Base-by-base conservation (phyloP, 768 basidiomycete species). In the Termitomyces sp. region DNA sequence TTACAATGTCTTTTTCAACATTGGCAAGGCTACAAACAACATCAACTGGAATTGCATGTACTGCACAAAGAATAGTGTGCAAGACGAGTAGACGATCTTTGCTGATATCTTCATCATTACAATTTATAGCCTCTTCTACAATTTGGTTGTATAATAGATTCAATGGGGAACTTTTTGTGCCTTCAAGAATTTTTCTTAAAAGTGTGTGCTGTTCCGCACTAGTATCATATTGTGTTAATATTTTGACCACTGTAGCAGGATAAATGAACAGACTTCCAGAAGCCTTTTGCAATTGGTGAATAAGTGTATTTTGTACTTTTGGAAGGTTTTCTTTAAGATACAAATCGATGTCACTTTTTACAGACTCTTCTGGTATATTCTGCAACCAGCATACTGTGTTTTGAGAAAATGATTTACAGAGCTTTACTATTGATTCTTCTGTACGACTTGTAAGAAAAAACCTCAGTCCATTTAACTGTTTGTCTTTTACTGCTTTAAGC, bases 61-160 rank as follows among this genome's bases (percentile, higher is more conserved):
- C 35, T 42, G 41, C 51, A 52, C 51, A 52, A 25, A 52, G 29
- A 52, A 52, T 52, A 20, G 41, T 46, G 33, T 46, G 40, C 16
- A 52, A 27, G 39, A 42, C 16, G 2, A 36, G 16, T 6, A 52
- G 51, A 5, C 33, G 41, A 52, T 42, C 27, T 27, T 32, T 20
- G 20, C 46, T 35, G 46, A 53, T 27, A 4, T 5, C 15, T 9
- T 31, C 7, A 5, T 7, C 5, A 12, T 45, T 7, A 31, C 38
- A 27, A 16, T 25, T 46, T 22, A 53, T 16, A 53, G 35, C 52
- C 45, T 39, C 36, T 11, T 25, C 38, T 2, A 53, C 44, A 46
- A 53, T 53, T 7, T 46, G 9, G 13, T 13, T 20, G 7, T 53
- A 53, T 23, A 53, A 18, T 23, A 29, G 25, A 7, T 29, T 44